Conservation (phyloP, 2,329 filamentous ascomycete genomes). For the Scopulariopsis brevicaulis region DNA sequence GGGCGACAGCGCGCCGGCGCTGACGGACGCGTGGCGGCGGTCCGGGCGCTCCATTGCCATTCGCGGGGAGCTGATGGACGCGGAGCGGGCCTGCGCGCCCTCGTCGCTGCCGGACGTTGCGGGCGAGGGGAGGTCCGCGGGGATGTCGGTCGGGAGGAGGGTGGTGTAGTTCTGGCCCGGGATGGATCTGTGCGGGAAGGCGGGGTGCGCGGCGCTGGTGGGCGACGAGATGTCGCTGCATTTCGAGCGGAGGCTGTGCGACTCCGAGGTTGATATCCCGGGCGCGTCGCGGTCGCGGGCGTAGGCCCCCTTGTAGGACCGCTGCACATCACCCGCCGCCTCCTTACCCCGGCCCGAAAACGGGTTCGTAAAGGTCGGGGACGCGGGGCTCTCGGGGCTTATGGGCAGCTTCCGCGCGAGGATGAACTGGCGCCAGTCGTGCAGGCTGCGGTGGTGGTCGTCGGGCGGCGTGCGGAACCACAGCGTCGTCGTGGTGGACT, state of each 20-base stretch:
- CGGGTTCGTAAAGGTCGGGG: slow-evolving; percentile 41
- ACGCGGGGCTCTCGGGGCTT: slow-evolving; percentile 40
- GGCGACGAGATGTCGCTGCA: slow-evolving; percentile 52
- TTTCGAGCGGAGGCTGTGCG: slow-evolving; percentile 49
- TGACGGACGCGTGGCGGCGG: slow-evolving; percentile 22
- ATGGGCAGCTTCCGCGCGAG: slow-evolving; percentile 30
- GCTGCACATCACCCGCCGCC: slow-evolving; percentile 13
- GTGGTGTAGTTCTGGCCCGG: slow-evolving; percentile 37
- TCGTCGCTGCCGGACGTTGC: slow-evolving; percentile 40
- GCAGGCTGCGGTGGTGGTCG: slow-evolving; percentile 36
- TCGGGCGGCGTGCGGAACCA: slow-evolving; percentile 45
- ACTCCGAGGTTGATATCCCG: slow-evolving; percentile 42
- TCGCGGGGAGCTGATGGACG: slow-evolving; percentile 44
- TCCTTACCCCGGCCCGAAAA: slow-evolving; percentile 27
- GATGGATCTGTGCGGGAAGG: slow-evolving; percentile 17
- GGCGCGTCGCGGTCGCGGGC: slow-evolving; percentile 26
- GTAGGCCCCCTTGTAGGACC: slow-evolving; percentile 30
- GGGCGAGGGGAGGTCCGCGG: slow-evolving; percentile 42
- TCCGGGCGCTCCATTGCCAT: slow-evolving; percentile 41
- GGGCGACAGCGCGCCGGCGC: slow-evolving; percentile 33
- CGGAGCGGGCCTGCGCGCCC: slow-evolving; percentile 40
- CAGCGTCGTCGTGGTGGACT: slow-evolving; percentile 32
- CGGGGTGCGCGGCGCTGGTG: slow-evolving; percentile 33
- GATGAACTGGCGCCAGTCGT: slow-evolving; percentile 49
- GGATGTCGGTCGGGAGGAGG: slow-evolving; percentile 40